A percentile compares a stretch with the other conserved stretches of the same genome.
Evolutionary conservation across 371 early-diverging fungal species (phyloP).

Genomic region (Mucor sp.): DNA sequence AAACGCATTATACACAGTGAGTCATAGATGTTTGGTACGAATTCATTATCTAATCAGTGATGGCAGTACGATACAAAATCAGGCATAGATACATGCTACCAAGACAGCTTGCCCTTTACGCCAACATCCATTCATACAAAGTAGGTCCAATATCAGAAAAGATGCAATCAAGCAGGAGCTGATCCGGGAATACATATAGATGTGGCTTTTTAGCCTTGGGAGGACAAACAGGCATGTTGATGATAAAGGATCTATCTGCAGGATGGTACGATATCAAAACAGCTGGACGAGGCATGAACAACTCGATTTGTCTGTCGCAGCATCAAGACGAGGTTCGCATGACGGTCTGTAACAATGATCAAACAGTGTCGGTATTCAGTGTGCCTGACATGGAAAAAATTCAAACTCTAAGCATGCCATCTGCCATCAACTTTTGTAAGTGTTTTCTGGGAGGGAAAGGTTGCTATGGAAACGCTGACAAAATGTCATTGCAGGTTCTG

Average conservation of each 20-base stretch:
- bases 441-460: background rate
- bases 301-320: constrained; percentile 69
- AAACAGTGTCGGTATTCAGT: constrained; percentile 81
- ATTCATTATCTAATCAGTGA: background rate
- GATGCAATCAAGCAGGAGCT: background rate
- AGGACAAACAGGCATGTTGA: constrained; percentile 79
- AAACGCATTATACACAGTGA: constrained; percentile 8
- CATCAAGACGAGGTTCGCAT: constrained; percentile 21
- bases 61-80: constrained; percentile 5
- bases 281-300: constrained; percentile 69
- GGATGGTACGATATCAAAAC: constrained; percentile 63
- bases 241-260: constrained; percentile 65
- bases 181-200: constrained; percentile 1
- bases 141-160: too few relatives aligned
- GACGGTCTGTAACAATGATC: constrained; percentile 90
- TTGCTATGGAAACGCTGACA: background rate
- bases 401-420: constrained; percentile 66
- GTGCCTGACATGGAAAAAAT: constrained; percentile 69
- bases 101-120: constrained; percentile 64
- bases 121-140: constrained; percentile 73
- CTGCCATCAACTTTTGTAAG: constrained; percentile 78
- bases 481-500: constrained; percentile 53
- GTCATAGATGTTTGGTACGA: background rate
- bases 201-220: constrained; percentile 80
- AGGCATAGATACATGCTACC: background rate